Evolutionary conservation across 1,139 yeast genomes (phyloP), one percentile per base, ranked within the genome.

Genomic region (Kurtzmaniella quercitrusa): DNA sequence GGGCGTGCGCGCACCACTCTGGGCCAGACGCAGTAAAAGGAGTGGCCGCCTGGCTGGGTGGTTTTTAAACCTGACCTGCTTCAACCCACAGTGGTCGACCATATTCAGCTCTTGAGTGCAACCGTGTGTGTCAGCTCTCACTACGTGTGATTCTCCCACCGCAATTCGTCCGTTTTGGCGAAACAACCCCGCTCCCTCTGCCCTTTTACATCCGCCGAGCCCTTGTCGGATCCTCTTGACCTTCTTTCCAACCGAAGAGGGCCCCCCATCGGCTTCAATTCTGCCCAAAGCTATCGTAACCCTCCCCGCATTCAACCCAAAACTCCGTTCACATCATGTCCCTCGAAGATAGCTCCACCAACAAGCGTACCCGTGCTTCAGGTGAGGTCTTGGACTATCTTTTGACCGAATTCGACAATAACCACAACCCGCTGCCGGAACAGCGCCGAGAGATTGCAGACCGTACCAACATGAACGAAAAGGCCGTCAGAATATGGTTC

Each of bases 401-500:
- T 45, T 75, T 85, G 40, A 70, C 72, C 34, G 95, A 89, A 58
- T 89, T 88, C 59, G 80, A 79, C 42, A 68, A 66, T 46, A 87
- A 87, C 54, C 85, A 89, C 25, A 85, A 82, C 53, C 93, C 93
- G 1, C 68, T 76, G 39, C 79, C 87, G 0, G 79, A 80, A 37
- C 77, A 79, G 41, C 67, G 98, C 38, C 85, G 81, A 56, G 80
- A 75, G 38, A 84, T 91, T 40, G 83, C 95, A 40, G 79, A 75
- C 7, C 75, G 74, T 48, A 88, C 95, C 2, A 87, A 86, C 40
- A 86, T 91, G 93, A 81, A 93, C 8, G 96, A 90, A 56, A 78
- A 95, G 51, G 90, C 95, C 4, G 96, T 91, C 2, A 76, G 96
- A 46, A 90, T 91, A 41, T 91, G 98, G 98, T 91, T 91, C 59